A percentile compares a stretch with the other conserved stretches of the same genome.
These are phyloP conservation scores for Phyllosticta capitalensis DNA, from an alignment of 2,329 filamentous ascomycete genomes.

Conservation along the genomic window DNA sequence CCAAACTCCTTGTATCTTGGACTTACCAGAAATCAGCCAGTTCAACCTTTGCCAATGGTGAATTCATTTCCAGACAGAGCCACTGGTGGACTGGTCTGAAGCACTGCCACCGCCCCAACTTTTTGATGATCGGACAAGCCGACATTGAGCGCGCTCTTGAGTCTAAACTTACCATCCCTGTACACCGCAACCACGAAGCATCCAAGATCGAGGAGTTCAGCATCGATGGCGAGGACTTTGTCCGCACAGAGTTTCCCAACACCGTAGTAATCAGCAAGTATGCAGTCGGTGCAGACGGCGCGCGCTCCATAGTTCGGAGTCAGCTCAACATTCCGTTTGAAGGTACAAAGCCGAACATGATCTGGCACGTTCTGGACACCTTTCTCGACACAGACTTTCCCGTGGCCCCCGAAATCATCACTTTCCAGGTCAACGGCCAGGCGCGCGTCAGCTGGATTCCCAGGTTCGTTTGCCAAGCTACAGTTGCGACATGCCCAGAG, in stretches of 20 bases:
- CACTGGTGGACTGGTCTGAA: conserved; percentile 41
- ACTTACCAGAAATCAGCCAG: conserved; percentile 27
- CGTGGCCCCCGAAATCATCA: conserved; percentile 38
- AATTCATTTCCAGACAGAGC: conserved; percentile 40
- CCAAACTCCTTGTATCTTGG: neutral
- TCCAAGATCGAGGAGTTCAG: conserved; percentile 6
- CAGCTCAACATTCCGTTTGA: conserved; percentile 32
- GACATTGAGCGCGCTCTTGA: conserved; percentile 35
- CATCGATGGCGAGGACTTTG: conserved; percentile 8
- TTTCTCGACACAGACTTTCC: conserved; percentile 44
- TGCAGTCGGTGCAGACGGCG: conserved; percentile 16
- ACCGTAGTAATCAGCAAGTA: conserved; percentile 13
- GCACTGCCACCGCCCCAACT: conserved; percentile 38
- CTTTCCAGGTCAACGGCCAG: conserved; percentile 37
- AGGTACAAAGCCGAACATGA: conserved; percentile 42
- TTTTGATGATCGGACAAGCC: conserved; percentile 43
- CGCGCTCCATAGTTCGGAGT: conserved; percentile 14
- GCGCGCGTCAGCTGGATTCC: conserved; percentile 42
- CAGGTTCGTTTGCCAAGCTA: conserved; percentile 16
- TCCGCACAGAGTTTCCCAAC: conserved; percentile 5
- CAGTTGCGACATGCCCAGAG: neutral
- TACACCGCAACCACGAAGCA: conserved; percentile 25
- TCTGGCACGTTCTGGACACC: conserved; percentile 41
- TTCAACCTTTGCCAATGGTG: conserved; percentile 38
- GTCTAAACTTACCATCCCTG: conserved; percentile 22